Evolutionary conservation across 495 filamentous ascomycete species (phyloP).

Genomic region (Penicillium chermesinum): DNA sequence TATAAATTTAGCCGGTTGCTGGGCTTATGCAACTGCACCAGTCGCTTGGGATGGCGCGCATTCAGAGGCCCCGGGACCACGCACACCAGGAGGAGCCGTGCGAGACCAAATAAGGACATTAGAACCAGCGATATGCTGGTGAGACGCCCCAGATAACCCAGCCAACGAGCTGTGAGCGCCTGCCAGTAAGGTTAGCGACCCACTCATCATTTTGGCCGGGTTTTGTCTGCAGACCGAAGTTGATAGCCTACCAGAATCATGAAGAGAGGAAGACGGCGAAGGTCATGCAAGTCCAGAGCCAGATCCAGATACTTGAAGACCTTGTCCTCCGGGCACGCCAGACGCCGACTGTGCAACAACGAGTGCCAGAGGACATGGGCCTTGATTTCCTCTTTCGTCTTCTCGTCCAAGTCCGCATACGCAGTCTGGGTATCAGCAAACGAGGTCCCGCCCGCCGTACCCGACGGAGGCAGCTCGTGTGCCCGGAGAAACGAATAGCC

Average conservation of each 20-base stretch:
- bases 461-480: conserved; percentile 44
- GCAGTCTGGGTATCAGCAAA: conserved; percentile 55
- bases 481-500: conserved; percentile 51
- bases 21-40: neutral
- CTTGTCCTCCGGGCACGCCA: neutral
- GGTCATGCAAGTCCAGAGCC: neutral
- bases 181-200: too few relatives aligned
- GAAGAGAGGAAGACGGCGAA: too few relatives aligned
- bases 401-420: conserved; percentile 39
- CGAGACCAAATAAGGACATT: too few relatives aligned
- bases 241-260: too few relatives aligned
- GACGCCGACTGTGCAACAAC: neutral
- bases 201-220: too few relatives aligned
- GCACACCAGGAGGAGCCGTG: too few relatives aligned
- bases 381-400: neutral
- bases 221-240: too few relatives aligned
- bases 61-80: too few relatives aligned
- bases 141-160: too few relatives aligned
- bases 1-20: neutral
- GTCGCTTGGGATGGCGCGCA: too few relatives aligned
- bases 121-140: too few relatives aligned
- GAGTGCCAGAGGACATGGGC: conserved; percentile 1
- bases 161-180: too few relatives aligned
- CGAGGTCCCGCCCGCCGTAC: conserved; percentile 49
- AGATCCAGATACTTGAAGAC: neutral